Base-by-base conservation (phyloP, 495 filamentous ascomycete species). In the Aspergillus olivimuriae region DNA sequence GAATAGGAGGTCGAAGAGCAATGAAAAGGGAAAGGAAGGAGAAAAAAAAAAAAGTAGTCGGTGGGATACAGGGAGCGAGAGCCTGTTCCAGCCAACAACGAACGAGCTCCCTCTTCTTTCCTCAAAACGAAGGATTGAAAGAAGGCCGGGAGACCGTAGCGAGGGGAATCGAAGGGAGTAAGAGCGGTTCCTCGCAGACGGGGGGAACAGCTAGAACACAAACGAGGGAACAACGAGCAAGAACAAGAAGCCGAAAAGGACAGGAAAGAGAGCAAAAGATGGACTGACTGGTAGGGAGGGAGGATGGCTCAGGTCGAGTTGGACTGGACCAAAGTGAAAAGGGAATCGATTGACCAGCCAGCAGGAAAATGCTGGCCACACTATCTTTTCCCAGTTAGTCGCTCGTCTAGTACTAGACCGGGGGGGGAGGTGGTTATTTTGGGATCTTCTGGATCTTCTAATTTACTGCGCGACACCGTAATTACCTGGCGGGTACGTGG, bases 361-460 rank as follows among this genome's bases (percentile, higher is more conserved):
- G 33, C 44, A 53, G 48, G 46, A 58, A 58, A 52, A 50, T 51
- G 41, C 50, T 51, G 44, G 55, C 44, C 35, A 41, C 34, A 39
- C 43, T 42, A 24, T 19, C 34, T 22, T 39, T 22, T 39, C 35
- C 8, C 35, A 14, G 17, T 39, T 8, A 8, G 34, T 5, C 15
- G 34, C 15, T 10, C 4, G 17, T 2, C 15, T 32, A 28, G n/a
- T 44, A 38, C 39, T 44, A 52, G 55, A 56, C 42, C 24, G 39
- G 37, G 44, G 57, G 56, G 56, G 55, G 48, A 48, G 51, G 57
- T 56, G 57, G 60, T 67, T 70, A 66, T 69, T 70, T 70, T 70
- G 57, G 62, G 62, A 58, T 51, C n/a, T 28, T 28, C 45, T 49
- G 57, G 57, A 52, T 53, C 43, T 48, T 44, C 53, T 56, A 60